Percentiles rank a stretch among this genome's conserved stretches.
Conservation (phyloP, 768 basidiomycete genomes). For the Filobasidium wieringae region DNA sequence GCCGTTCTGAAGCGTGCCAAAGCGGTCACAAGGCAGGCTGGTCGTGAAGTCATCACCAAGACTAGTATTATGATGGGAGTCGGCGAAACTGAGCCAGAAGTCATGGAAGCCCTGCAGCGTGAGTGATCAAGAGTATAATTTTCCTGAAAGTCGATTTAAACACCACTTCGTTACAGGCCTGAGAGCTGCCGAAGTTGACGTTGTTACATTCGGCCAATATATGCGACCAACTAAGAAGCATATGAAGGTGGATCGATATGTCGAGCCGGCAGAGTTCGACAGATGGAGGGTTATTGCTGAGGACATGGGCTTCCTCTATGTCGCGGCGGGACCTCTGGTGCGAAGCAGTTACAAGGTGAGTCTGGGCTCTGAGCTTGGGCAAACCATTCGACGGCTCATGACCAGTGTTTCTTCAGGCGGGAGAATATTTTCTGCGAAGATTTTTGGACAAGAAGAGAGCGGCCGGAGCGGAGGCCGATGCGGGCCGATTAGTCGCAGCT, state of each 20-base stretch:
- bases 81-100: conserved; percentile 73
- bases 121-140: conserved; percentile 22
- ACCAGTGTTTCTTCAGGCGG: conserved; percentile 50
- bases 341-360: conserved; percentile 91
- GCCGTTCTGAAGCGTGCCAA: conserved; percentile 36
- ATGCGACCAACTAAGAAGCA: conserved; percentile 98
- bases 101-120: conserved; percentile 75
- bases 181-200: conserved; percentile 77
- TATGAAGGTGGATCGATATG: conserved; percentile 98
- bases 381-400: not conserved
- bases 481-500: conserved; percentile 18
- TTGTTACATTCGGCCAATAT: conserved; percentile 98
- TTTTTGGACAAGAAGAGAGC: conserved; percentile 43
- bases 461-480: conserved; percentile 23
- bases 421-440: conserved; percentile 89
- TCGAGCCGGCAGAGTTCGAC: conserved; percentile 84
- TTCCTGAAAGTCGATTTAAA: not conserved
- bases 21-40: conserved; percentile 26
- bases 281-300: conserved; percentile 82
- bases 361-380: conserved; percentile 10
- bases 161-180: conserved; percentile 50
- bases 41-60: conserved; percentile 67
- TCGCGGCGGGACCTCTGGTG: conserved; percentile 90
- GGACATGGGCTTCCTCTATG: conserved; percentile 89
- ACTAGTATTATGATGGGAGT: conserved; percentile 98